These are phyloP conservation scores for Neurospora sp. DNA, from an alignment of 495 filamentous ascomycete species.

Conservation along the genomic window DNA sequence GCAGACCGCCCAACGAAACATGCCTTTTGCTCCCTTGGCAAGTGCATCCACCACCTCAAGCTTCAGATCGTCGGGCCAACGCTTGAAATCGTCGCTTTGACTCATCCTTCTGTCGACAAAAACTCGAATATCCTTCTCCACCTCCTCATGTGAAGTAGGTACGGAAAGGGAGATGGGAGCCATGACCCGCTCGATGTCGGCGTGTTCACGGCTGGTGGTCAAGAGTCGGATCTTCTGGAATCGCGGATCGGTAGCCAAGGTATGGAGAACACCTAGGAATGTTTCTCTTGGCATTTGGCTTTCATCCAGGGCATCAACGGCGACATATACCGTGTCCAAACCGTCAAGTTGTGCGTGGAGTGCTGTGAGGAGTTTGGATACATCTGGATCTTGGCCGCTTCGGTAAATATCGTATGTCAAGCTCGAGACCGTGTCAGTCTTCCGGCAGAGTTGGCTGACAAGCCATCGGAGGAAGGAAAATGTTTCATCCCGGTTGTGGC, in stretches of 20 bases:
- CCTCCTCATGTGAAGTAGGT: slow-evolving; percentile 26
- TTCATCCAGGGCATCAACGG: slow-evolving; percentile 29
- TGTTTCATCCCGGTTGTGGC: slow-evolving; percentile 25
- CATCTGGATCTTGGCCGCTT: background rate
- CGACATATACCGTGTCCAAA: slow-evolving; percentile 15
- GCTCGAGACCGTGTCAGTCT: slow-evolving; percentile 9
- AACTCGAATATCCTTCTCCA: slow-evolving; percentile 24
- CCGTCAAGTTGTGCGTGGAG: slow-evolving; percentile 3
- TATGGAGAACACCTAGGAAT: slow-evolving; percentile 12
- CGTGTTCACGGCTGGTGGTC: slow-evolving; percentile 31
- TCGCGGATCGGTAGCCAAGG: slow-evolving; percentile 15
- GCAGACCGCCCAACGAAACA: slow-evolving; percentile 39
- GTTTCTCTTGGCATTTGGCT: background rate
- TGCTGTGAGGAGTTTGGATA: background rate
- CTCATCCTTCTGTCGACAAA: slow-evolving; percentile 18
- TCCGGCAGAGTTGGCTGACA: slow-evolving; percentile 22
- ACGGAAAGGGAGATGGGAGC: slow-evolving; percentile 9
- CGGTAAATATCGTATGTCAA: slow-evolving; percentile 4
- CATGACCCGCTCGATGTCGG: slow-evolving; percentile 23
- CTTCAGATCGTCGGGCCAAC: slow-evolving; percentile 14
- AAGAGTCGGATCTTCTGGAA: slow-evolving; percentile 29
- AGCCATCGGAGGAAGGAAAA: slow-evolving; percentile 19
- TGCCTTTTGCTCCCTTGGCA: slow-evolving; percentile 26
- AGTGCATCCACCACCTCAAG: slow-evolving; percentile 19
- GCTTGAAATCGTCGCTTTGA: slow-evolving; percentile 9